Conservation (phyloP, 2,329 filamentous ascomycete genomes). For the Hymenoscyphus albidus region DNA sequence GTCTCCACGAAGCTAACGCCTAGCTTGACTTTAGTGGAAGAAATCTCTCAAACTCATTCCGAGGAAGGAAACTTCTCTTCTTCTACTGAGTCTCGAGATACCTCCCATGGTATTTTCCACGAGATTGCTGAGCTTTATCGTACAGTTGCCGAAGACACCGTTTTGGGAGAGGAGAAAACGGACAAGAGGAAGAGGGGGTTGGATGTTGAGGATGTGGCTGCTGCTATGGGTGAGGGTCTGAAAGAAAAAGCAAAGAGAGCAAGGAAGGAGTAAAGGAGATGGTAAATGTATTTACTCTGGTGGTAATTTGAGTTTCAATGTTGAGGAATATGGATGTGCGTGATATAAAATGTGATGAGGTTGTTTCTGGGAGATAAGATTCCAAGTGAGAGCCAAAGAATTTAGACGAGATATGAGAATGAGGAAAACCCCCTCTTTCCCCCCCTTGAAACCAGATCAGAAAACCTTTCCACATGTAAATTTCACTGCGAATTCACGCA, state of each 20-base stretch:
- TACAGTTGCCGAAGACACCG: conserved; percentile 56
- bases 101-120: conserved; percentile 47
- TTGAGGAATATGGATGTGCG: too few species aligned
- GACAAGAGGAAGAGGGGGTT: conserved; percentile 53
- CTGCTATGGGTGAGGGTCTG: conserved; percentile 45
- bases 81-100: conserved; percentile 11
- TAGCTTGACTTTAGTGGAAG: conserved; percentile 46
- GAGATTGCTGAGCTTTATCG: conserved; percentile 60
- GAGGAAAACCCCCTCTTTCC: too few species aligned
- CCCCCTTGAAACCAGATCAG: too few species aligned
- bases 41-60: conserved; percentile 64
- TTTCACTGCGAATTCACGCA: too few species aligned
- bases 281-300: background rate
- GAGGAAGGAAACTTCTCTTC: conserved; percentile 58
- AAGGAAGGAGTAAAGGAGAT: conserved; percentile 26
- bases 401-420: too few species aligned
- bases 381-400: too few species aligned
- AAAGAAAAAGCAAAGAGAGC: conserved; percentile 40
- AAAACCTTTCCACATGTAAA: too few species aligned
- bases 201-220: conserved; percentile 55
- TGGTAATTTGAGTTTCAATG: too few species aligned
- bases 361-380: too few species aligned
- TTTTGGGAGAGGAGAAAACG: conserved; percentile 56
- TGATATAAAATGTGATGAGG: too few species aligned
- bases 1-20: background rate